Evolutionary conservation across 352 stramenopile species (phyloP).

Genomic region (Saprolegnia parasitica): DNA sequence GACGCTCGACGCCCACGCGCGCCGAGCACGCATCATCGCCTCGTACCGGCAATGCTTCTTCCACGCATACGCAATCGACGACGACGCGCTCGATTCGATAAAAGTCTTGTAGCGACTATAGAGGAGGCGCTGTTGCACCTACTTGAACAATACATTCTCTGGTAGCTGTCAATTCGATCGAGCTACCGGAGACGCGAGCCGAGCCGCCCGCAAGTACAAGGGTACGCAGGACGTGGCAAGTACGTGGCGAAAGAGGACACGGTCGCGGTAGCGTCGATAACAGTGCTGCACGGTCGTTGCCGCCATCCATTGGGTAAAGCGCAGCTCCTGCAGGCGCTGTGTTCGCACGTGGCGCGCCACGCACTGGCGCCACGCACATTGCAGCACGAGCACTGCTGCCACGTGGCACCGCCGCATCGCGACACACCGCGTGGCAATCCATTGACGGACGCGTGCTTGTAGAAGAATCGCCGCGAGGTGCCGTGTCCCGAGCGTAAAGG

Average conservation of each 20-base stretch:
- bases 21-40: neutral
- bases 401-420: neutral
- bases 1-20: neutral
- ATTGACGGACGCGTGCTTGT: conserved; percentile 7
- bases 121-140: conserved; percentile 30
- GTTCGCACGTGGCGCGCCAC: conserved; percentile 26
- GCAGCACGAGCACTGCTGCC: conserved; percentile 29
- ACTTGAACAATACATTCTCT: too few relatives aligned
- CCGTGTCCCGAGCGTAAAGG: neutral
- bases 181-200: conserved; percentile 26
- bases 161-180: too few relatives aligned
- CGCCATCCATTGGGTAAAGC: conserved; percentile 35
- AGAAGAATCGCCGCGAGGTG: neutral
- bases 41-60: conserved; percentile 32
- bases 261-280: conserved; percentile 37
- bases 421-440: neutral
- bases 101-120: conserved; percentile 34
- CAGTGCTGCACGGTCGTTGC: conserved; percentile 50
- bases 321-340: conserved; percentile 32
- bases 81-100: conserved; percentile 45
- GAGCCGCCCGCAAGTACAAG: conserved; percentile 43
- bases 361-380: conserved; percentile 38
- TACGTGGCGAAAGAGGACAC: conserved; percentile 32
- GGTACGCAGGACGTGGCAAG: conserved; percentile 39
- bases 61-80: conserved; percentile 49